Evolutionary conservation across 225 moss, liverwort and hornwort genomes (phyloP), one percentile per base, ranked within the genome.

Genomic region (Polytrichum formosum): DNA sequence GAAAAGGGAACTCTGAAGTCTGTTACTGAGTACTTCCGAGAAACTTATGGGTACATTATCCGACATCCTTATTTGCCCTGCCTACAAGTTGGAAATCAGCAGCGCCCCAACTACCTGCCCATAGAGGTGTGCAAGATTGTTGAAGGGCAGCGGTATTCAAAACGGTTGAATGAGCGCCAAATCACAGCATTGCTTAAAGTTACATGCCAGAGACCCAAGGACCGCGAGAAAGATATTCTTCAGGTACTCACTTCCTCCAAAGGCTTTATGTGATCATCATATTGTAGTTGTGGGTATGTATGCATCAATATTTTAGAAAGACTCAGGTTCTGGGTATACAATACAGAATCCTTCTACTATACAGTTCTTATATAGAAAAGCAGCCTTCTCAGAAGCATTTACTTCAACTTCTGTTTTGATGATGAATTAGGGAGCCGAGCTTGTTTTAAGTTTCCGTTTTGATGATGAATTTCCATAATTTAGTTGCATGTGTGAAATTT

Each of bases 111-210:
- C 28, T 98, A 98, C 5, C 75, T 98, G 17, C 97, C 97, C 0
- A 98, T 98, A 92, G 97, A 98, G 79, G 94, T 96, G 0, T 98
- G 97, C 74, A 98, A 92, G 74, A 98, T 98, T 18, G 92, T 98
- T 0, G 94, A 94, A 55, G 97, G 97, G 0, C 97, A 98, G 78
- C 78, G 97, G 0, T 98, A 92, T 55, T 94, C 97, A 0, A 94
- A 91, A 66, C 81, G 97, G 7, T 66, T 94, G 0, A 94, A 91
- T 18, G 97, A 92, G 67, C 86, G 94, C 4, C 92, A 94, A 62
- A 94, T 94, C 7, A 98, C 94, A 0, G 94, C 94, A 0, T 76
- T 98, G 1, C 67, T 98, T 16, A 92, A 88, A 71, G 94, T 98
- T 1, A 98, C 97, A 0, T 98, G 94, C 31, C 97, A 98, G 66